Conservation (phyloP, 2,329 filamentous ascomycete species). For the Cladophialophora exuberans region DNA sequence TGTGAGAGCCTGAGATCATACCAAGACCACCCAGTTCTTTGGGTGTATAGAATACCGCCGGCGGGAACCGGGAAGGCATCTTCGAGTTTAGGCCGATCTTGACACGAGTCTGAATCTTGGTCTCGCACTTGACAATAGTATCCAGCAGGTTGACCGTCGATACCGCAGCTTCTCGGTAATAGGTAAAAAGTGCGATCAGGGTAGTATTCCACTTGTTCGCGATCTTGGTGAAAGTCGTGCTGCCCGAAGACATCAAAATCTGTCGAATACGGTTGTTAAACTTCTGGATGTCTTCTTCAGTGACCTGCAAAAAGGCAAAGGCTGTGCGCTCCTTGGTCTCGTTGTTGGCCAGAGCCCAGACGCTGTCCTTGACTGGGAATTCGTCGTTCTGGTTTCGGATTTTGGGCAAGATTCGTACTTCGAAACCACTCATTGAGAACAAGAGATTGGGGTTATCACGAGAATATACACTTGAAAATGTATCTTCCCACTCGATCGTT, state of each 20-base stretch:
- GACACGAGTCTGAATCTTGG: slow-evolving; percentile 97
- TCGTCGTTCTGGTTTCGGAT: slow-evolving; percentile 93
- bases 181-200: slow-evolving; percentile 94
- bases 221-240: slow-evolving; percentile 98
- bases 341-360: slow-evolving; percentile 97
- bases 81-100: slow-evolving; percentile 99
- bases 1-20: slow-evolving; percentile 99
- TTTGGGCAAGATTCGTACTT: slow-evolving; percentile 95
- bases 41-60: slow-evolving; percentile 97
- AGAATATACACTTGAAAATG: slow-evolving; percentile 97
- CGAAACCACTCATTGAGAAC: slow-evolving; percentile 98
- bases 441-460: slow-evolving; percentile 95
- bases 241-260: slow-evolving; percentile 99
- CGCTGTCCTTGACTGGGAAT: slow-evolving; percentile 95
- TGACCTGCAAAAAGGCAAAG: slow-evolving; percentile 96
- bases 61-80: slow-evolving; percentile 98
- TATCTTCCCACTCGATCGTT: slow-evolving; percentile 98
- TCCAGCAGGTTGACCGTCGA: slow-evolving; percentile 93
- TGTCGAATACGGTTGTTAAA: slow-evolving; percentile 99
- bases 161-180: slow-evolving; percentile 96
- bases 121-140: slow-evolving; percentile 98
- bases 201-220: slow-evolving; percentile 99
- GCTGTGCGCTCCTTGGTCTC: slow-evolving; percentile 95
- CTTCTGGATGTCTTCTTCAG: slow-evolving; percentile 95
- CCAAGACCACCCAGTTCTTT: slow-evolving; percentile 96